Percentiles rank a stretch among this genome's conserved stretches.
These are phyloP conservation scores for Tuber magnatum DNA, from an alignment of 495 filamentous ascomycete genomes.

Conservation along the genomic window DNA sequence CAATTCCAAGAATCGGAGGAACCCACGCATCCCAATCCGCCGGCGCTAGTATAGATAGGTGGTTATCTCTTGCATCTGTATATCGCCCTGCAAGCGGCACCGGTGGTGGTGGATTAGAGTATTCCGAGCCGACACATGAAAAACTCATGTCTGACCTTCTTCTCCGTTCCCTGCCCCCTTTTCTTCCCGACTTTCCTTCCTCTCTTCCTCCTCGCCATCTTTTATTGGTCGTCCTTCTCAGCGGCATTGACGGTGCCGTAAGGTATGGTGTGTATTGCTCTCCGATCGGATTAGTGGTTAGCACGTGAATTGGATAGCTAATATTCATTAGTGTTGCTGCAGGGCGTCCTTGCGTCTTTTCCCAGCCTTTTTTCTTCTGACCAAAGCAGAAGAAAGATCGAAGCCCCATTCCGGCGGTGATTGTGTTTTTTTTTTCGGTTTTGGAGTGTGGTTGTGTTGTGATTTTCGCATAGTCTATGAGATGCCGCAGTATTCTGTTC, in stretches of 20 bases:
- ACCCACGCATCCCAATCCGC: background rate
- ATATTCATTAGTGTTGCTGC: background rate
- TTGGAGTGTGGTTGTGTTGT: background rate
- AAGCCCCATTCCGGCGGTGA: background rate
- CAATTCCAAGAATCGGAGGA: too few species aligned
- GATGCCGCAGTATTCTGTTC: background rate
- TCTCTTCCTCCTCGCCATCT: background rate
- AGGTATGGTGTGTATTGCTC: background rate
- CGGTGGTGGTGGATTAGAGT: background rate
- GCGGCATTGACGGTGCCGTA: background rate
- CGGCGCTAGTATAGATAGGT: background rate
- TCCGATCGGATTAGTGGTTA: background rate
- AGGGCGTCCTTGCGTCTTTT: background rate
- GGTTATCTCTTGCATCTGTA: background rate
- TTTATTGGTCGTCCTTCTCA: background rate
- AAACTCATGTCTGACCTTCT: constrained; percentile 3
- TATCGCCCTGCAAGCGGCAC: background rate
- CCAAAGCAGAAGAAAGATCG: background rate
- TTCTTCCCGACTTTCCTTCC: background rate
- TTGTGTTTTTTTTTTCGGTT: background rate
- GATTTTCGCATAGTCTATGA: background rate
- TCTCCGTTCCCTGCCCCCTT: background rate
- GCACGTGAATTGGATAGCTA: background rate
- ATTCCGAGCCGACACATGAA: background rate
- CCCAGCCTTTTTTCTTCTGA: background rate